phyloP scores from a whole-genome alignment of 768 basidiomycete species.

The Leccinum incarnatum region DNA sequence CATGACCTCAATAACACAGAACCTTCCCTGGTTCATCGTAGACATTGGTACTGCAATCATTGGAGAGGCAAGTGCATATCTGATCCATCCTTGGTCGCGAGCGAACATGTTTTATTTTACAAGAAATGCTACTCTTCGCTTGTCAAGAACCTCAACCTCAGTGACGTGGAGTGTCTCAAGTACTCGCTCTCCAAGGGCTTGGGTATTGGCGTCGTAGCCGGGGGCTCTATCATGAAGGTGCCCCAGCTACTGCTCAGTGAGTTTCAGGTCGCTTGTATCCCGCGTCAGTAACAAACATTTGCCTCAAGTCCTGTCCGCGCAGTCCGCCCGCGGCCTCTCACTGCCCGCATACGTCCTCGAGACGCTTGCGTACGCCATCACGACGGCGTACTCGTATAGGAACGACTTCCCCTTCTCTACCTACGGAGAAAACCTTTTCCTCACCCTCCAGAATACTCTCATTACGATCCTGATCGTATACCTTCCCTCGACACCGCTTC shows the following conservation, averaged over 20 bases:
- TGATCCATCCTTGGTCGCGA: neutral
- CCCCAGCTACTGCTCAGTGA: constrained; percentile 87
- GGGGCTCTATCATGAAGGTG: constrained; percentile 93
- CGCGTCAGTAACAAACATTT: neutral
- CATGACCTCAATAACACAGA: constrained; percentile 78
- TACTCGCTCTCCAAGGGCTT: constrained; percentile 90
- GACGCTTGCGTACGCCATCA: constrained; percentile 88
- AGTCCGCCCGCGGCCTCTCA: constrained; percentile 85
- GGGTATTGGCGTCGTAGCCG: constrained; percentile 88
- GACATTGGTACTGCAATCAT: constrained; percentile 81
- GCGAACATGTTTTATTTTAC: constrained; percentile 5
- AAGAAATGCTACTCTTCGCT: constrained; percentile 91
- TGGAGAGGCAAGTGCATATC: constrained; percentile 55
- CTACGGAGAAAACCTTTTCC: constrained; percentile 96
- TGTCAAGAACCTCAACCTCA: constrained; percentile 79
- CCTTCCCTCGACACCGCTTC: constrained; percentile 43
- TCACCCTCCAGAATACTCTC: constrained; percentile 82
- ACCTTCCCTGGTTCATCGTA: constrained; percentile 82
- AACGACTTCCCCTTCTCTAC: constrained; percentile 93
- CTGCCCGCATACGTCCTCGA: constrained; percentile 86
- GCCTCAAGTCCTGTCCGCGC: constrained; percentile 58
- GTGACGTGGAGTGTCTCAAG: constrained; percentile 81
- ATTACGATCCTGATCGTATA: constrained; percentile 86
- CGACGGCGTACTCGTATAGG: constrained; percentile 79
- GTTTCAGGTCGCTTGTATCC: constrained; percentile 20